Percentiles rank a stretch among this genome's conserved stretches.
Conservation (phyloP, 2,329 filamentous ascomycete genomes). For the Colletotrichum eremochloae region DNA sequence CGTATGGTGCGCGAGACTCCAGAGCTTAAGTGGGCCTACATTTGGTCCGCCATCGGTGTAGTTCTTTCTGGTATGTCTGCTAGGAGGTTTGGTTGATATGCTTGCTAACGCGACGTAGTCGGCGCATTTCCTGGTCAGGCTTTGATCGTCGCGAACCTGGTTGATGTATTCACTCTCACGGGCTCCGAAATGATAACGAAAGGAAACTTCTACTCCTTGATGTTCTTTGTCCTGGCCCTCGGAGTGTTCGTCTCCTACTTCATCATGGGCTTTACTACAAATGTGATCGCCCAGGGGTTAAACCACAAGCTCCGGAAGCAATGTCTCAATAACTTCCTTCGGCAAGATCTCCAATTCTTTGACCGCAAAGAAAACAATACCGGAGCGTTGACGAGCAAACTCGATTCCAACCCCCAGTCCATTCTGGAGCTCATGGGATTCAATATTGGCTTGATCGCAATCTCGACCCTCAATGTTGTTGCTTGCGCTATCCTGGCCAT, state of each 20-base stretch:
- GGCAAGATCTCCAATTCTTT: conserved; percentile 59
- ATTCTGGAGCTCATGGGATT: conserved; percentile 59
- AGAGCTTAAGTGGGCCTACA: conserved; percentile 52
- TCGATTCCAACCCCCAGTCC: conserved; percentile 55
- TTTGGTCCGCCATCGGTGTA: conserved; percentile 50
- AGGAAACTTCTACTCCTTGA: conserved; percentile 67
- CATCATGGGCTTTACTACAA: conserved; percentile 53
- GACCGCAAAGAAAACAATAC: conserved; percentile 57
- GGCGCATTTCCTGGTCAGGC: conserved; percentile 59
- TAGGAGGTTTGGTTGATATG: too few relatives aligned
- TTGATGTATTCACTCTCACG: conserved; percentile 56
- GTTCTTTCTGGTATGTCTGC: conserved; percentile 46
- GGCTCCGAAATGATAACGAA: conserved; percentile 50
- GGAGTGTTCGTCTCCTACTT: conserved; percentile 61
- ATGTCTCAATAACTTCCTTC: conserved; percentile 51
- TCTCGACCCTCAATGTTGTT: conserved; percentile 53
- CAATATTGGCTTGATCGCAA: conserved; percentile 57
- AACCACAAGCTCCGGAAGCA: conserved; percentile 48
- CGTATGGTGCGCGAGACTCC: conserved; percentile 55
- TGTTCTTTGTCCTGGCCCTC: conserved; percentile 66
- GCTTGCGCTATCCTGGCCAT: conserved; percentile 59
- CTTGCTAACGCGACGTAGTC: conserved; percentile 41
- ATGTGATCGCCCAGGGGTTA: conserved; percentile 49
- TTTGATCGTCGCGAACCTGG: conserved; percentile 56
- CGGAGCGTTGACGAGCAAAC: conserved; percentile 52